phyloP scores from a whole-genome alignment of 495 filamentous ascomycete species.

The Pseudevernia furfuracea region DNA sequence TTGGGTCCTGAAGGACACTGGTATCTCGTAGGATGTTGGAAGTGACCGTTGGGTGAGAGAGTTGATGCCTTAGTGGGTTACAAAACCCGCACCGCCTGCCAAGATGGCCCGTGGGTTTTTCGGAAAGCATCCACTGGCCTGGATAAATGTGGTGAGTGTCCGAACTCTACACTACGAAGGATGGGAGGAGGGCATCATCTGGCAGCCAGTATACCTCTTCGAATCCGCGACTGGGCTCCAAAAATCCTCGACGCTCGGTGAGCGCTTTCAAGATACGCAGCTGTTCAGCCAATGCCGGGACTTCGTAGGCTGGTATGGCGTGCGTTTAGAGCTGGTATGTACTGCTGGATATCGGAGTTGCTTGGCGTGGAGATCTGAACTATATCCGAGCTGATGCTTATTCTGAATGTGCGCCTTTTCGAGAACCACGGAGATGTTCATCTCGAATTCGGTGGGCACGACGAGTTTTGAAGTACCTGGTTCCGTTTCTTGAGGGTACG shows the following conservation, averaged over 20 bases:
- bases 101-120: neutral
- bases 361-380: no score
- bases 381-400: neutral
- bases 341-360: neutral
- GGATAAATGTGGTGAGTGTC: neutral
- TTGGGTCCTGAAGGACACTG: neutral
- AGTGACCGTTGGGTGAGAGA: neutral
- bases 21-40: no score
- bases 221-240: neutral
- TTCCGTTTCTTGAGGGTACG: neutral
- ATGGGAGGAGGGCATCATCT: neutral
- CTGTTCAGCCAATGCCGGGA: neutral
- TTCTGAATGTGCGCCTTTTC: neutral
- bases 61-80: neutral
- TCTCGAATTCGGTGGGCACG: neutral
- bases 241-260: neutral
- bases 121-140: neutral
- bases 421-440: neutral
- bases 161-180: neutral
- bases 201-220: neutral
- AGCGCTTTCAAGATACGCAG: neutral
- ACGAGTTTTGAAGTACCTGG: neutral
- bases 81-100: neutral
- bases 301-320: neutral
- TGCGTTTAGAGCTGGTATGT: neutral